Percentiles rank a stretch among this genome's conserved stretches.
These are phyloP conservation scores for Theileria annulata DNA, from an alignment of 169 alveolate species.

Conservation along the genomic window DNA sequence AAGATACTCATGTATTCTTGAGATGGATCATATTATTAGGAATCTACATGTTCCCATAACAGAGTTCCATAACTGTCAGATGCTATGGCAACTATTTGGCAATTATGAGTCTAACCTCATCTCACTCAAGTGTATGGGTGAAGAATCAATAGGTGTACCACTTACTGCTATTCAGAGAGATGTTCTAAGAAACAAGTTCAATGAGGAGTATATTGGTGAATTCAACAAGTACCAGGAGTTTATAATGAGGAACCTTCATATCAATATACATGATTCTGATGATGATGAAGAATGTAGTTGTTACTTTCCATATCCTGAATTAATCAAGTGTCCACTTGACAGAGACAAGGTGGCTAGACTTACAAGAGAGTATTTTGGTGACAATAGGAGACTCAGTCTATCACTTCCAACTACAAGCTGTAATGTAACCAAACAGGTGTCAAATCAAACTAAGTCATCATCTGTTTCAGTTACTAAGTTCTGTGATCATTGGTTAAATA, in stretches of 20 bases:
- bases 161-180: neutral
- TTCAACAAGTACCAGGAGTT: slow-evolving; percentile 1
- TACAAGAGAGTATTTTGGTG: neutral
- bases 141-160: neutral
- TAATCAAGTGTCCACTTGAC: neutral
- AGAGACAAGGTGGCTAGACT: neutral
- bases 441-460: neutral
- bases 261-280: neutral
- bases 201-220: neutral
- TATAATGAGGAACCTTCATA: neutral
- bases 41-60: neutral
- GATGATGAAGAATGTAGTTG: neutral
- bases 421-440: neutral
- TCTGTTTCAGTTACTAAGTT: neutral
- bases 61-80: neutral
- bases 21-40: neutral
- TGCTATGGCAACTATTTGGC: slow-evolving; percentile 2
- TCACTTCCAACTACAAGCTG: neutral
- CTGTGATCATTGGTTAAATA: neutral
- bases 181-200: neutral
- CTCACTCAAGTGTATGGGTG: neutral
- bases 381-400: neutral
- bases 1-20: neutral
- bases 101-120: neutral
- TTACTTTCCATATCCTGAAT: neutral